Evolutionary conservation across 495 filamentous ascomycete species (phyloP), one percentile per base, ranked within the genome.

Genomic region (Aspergillus sclerotiicarbonarius): DNA sequence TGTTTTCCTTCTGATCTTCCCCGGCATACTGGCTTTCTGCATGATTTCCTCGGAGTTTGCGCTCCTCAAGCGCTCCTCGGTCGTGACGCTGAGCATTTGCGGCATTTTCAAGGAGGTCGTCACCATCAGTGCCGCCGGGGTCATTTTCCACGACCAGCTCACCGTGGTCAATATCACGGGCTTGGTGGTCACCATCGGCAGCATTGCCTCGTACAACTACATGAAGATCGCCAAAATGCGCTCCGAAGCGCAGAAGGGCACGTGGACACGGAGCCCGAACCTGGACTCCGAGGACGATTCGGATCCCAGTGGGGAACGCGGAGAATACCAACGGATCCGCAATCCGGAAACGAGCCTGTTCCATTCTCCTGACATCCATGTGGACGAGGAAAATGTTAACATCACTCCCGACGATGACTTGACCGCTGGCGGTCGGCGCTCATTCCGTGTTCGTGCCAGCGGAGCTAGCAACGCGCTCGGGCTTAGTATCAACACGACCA

Each of bases 41-140:
- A 99, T 99, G 95, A 96, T 94, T 32, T 83, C 91, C 1, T 91
- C 90, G 46, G 95, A 99, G 74, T 99, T 98, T 64, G 93, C 95
- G 46, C 81, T 99, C 30, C 80, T 99, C 44, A 87, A 97, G 78
- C 91, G 95, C 32, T 98, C 92, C 5, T 92, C 88, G 6, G 95
- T 99, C 52, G 95, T 99, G 48, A 98, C 95, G 0, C 81, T 99
- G 49, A 92, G 88, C 51, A 97, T 99, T 54, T 95, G 92, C 61
- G 95, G 95, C 48, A 99, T 98, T 52, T 98, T 99, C 80, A 99
- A 99, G 73, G 95, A 99, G 74, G 95, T 96, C 10, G 87, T 99
- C 52, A 99, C 95, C 6, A 98, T 99, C 67, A 85, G 85, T 39
- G 91, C 91, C 1, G 95, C 94, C 0, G 90, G 89, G 18, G 70